Conservation (phyloP, 2,329 filamentous ascomycete species). For the Fusarium nurragi region DNA sequence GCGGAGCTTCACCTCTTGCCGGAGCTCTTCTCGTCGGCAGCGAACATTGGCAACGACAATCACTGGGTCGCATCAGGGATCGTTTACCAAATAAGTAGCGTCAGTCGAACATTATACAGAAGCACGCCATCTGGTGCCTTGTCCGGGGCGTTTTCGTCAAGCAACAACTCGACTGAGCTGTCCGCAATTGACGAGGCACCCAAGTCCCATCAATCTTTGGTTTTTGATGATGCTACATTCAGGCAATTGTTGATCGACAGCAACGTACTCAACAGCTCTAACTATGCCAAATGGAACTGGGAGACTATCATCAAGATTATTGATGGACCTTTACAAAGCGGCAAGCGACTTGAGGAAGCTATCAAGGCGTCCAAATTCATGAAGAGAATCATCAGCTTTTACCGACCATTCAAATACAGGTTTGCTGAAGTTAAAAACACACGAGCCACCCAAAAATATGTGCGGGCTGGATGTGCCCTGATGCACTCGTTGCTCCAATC, state of each 20-base stretch:
- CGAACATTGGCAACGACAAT: conserved; percentile 74
- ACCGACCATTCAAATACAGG: conserved; percentile 94
- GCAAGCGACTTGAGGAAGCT: conserved; percentile 92
- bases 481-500: conserved; percentile 89
- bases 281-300: conserved; percentile 98
- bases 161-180: conserved; percentile 59
- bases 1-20: conserved; percentile 87
- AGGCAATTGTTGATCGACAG: conserved; percentile 77
- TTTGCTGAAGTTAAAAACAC: conserved; percentile 92
- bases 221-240: conserved; percentile 70
- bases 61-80: conserved; percentile 87
- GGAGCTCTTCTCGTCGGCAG: conserved; percentile 80
- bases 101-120: conserved; percentile 90
- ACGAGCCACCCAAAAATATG: conserved; percentile 92
- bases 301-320: conserved; percentile 89
- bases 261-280: conserved; percentile 86
- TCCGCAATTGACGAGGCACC: conserved; percentile 65
- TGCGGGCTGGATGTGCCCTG: conserved; percentile 87
- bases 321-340: conserved; percentile 89
- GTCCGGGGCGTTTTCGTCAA: conserved; percentile 53
- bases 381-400: conserved; percentile 93
- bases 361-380: conserved; percentile 96
- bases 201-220: conserved; percentile 57
- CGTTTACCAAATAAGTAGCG: conserved; percentile 97
- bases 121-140: conserved; percentile 66